phyloP scores from a whole-genome alignment of 2,329 filamentous ascomycete genomes.

The Emergomyces pasteurianus region DNA sequence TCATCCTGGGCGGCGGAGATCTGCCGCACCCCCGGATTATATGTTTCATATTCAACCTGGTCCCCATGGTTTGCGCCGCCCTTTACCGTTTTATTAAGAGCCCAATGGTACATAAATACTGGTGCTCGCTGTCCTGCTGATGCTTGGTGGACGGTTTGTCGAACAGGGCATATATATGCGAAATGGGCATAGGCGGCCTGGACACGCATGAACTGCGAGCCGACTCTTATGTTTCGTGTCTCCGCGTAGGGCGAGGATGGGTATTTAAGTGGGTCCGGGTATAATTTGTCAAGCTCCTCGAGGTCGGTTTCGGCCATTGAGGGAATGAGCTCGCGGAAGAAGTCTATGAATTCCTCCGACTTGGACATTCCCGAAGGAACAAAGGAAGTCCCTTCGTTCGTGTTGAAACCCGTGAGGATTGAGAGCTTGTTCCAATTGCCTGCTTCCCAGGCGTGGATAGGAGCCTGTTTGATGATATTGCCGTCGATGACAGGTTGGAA shows the following conservation, averaged over 20 bases:
- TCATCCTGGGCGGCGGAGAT: slow-evolving; percentile 32
- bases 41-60: slow-evolving; percentile 39
- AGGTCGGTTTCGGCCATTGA: slow-evolving; percentile 42
- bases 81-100: slow-evolving; percentile 32
- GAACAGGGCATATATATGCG: slow-evolving; percentile 38
- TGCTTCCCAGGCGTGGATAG: slow-evolving; percentile 47
- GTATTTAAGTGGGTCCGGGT: slow-evolving; percentile 45
- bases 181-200: slow-evolving; percentile 40
- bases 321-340: slow-evolving; percentile 53
- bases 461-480: slow-evolving; percentile 45
- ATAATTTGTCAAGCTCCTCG: slow-evolving; percentile 44
- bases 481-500: slow-evolving; percentile 61
- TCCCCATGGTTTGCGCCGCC: slow-evolving; percentile 39
- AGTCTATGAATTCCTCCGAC: slow-evolving; percentile 43
- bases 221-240: slow-evolving; percentile 24
- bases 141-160: slow-evolving; percentile 34
- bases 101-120: slow-evolving; percentile 45
- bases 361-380: slow-evolving; percentile 41
- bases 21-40: slow-evolving; percentile 22
- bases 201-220: slow-evolving; percentile 41
- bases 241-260: slow-evolving; percentile 31
- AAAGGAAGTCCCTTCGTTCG: slow-evolving; percentile 57
- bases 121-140: slow-evolving; percentile 23
- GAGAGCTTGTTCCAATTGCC: slow-evolving; percentile 45
- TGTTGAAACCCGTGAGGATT: slow-evolving; percentile 58